Base-by-base conservation (phyloP, 2,329 filamentous ascomycete genomes). In the Alternaria hordeiaustralica region DNA sequence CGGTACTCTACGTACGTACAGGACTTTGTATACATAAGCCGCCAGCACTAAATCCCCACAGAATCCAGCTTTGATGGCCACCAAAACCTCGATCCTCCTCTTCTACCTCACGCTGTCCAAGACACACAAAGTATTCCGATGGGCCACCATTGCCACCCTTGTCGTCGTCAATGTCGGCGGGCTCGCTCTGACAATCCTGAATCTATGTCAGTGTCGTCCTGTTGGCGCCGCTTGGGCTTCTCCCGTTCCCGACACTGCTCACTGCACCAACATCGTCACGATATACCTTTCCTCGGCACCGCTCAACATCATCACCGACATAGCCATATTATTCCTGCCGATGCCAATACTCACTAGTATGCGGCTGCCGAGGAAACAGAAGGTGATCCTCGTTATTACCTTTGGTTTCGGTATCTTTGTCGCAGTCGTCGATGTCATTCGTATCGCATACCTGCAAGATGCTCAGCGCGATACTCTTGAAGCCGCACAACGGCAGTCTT, bases 401-500 rank as follows among this genome's bases (percentile, higher is more conserved):
- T 98, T 98, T 76, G 87, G 90, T 57, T 87, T 97, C 59, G 94
- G 94, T 72, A 88, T 95, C 58, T 97, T 97, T 70, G 92, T 96
- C 47, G 90, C 93, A 1, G 86, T 96, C 4, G 91, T 97, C 53
- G 94, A 97, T 76, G 93, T 97, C 5, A 86, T 97, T 33, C 87
- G 95, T 51, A 95, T 97, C 66, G 94, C 93, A 71, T 97, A 96
- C 76, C 85, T 97, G 33, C 94, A 97, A 75, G 87, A 89, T 65
- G 93, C 93, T 5, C 83, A 85, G 6, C 72, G 81, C 33, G 81
- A 81, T 28, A 81, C 84, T 10, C 75, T 87, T 11, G 81, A 74
- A 67, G 82, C 76, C 69, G 82, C 80, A 6, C 74, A 79, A 49
- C 64, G 67, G 12, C 69, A 78, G 18, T 63, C 55, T 4, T 55